Evolutionary conservation across 176 grass and related monocot genomes (phyloP), one percentile per base, ranked within the genome.

Genomic region (Juncus effusus): DNA sequence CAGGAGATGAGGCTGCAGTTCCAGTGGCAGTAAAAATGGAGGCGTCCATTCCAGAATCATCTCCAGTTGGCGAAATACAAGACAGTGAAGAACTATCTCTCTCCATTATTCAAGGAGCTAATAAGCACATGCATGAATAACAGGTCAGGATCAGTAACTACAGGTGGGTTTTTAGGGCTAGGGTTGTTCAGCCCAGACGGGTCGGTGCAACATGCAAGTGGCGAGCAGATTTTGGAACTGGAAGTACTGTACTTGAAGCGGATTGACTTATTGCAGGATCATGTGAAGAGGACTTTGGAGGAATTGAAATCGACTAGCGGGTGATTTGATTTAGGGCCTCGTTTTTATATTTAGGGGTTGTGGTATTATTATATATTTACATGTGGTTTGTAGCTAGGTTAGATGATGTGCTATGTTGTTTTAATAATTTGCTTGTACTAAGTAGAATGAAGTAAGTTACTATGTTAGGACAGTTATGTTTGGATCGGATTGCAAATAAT

Each of bases 161-260:
- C 5, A 8, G 51, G 51, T 35, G 49, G 66, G 10, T 38, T 54
- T 12, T 14, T 69, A 79, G 81, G 67, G 16, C 37, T 42, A 39
- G 79, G 72, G 70, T 71, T 78, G 12, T 58, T 79, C 4, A 52
- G 42, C 38, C 50, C 62, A 4, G 65, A 56, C 7, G 78, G 74
- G 6, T 51, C 66, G 2, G 74, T 83, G 42, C 58, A 40, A 36
- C 10, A 54, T 7, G 75, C 73, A 2, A 28, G 37, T 38, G 73
- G 76, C 67, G 81, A 91, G 13, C 87, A 83, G 36, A 85, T 96
- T 65, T 15, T 91, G 53, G 87, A 96, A 72, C 76, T 96, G 38
- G 87, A 96, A 81, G 91, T 96, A n/a, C n/a, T n/a, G 36, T 96
- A 85, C 62, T 70, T 96, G 4, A 84, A 82, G 62, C 73, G 91